phyloP scores from a whole-genome alignment of 1,284 basidiomycete genomes.

The Trametes sp. region DNA sequence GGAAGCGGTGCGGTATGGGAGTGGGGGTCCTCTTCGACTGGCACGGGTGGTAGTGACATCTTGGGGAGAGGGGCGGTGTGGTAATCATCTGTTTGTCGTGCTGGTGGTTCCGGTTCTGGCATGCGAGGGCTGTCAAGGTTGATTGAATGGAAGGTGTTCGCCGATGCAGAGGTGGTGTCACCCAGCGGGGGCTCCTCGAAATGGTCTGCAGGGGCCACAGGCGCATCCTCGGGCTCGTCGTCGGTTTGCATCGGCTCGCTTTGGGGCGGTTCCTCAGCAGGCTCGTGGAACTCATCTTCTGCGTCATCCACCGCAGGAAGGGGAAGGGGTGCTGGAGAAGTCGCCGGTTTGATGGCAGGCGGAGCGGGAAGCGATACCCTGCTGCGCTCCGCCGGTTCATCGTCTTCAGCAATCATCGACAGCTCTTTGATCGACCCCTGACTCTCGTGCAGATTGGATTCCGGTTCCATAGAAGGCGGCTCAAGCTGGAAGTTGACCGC shows the following conservation, averaged over 20 bases:
- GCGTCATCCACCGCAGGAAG: background rate
- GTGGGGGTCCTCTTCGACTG: conserved; percentile 24
- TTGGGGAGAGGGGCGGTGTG: conserved; percentile 30
- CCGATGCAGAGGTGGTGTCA: conserved; percentile 28
- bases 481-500: conserved; percentile 9
- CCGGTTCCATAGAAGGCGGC: background rate
- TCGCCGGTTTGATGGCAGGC: background rate
- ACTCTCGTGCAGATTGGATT: conserved; percentile 7
- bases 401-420: conserved; percentile 76
- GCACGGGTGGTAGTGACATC: conserved; percentile 23
- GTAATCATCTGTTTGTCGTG: conserved; percentile 16
- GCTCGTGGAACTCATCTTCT: conserved; percentile 9
- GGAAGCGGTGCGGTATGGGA: conserved; percentile 43
- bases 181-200: conserved; percentile 19
- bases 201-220: background rate
- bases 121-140: conserved; percentile 43
- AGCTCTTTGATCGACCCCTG: conserved; percentile 47
- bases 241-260: conserved; percentile 6
- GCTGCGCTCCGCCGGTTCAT: conserved; percentile 54
- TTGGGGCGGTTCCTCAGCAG: background rate
- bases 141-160: conserved; percentile 49
- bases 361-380: conserved; percentile 23
- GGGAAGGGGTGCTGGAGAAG: background rate
- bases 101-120: conserved; percentile 8
- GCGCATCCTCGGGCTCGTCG: conserved; percentile 4